Percentiles rank a stretch among this genome's conserved stretches.
phyloP scores from a whole-genome alignment of 139 green algal species.

The Coelastrella sp. region DNA sequence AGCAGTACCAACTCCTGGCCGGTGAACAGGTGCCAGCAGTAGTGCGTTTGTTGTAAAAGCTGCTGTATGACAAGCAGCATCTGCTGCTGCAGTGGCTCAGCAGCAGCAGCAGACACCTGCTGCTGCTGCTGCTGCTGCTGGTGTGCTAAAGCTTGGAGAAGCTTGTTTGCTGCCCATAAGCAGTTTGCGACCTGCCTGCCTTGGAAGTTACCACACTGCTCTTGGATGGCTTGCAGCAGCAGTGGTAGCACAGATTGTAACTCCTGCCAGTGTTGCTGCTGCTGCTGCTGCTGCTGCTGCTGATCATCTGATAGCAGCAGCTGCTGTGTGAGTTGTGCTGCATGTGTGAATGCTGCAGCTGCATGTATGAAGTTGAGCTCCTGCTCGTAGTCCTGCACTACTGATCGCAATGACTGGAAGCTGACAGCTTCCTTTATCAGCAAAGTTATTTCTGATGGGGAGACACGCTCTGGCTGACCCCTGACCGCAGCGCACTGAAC shows the following conservation, averaged over 20 bases:
- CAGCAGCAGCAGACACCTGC: neutral
- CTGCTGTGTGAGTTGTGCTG: constrained; percentile 22
- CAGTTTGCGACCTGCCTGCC: constrained; percentile 38
- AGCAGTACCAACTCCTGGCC: constrained; percentile 37
- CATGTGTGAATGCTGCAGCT: constrained; percentile 44
- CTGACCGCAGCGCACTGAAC: too few species aligned
- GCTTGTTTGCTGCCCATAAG: constrained; percentile 27
- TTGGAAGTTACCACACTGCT: neutral
- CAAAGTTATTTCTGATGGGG: neutral
- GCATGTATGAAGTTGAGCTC: constrained; percentile 46
- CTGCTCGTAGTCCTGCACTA: neutral
- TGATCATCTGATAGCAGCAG: neutral
- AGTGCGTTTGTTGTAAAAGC: neutral
- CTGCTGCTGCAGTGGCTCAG: constrained; percentile 18
- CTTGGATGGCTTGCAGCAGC: neutral
- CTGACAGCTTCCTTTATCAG: neutral
- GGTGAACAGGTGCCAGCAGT: constrained; percentile 29
- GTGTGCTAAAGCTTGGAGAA: neutral
- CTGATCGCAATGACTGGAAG: neutral
- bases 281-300: neutral
- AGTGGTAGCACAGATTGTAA: neutral
- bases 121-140: constrained; percentile 26
- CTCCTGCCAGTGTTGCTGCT: constrained; percentile 8
- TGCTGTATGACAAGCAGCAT: neutral
- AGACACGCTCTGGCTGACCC: too few species aligned